A percentile compares a stretch with the other conserved stretches of the same genome.
phyloP scores from a whole-genome alignment of 208 protist genomes.

The Balamuthia mandrillaris region DNA sequence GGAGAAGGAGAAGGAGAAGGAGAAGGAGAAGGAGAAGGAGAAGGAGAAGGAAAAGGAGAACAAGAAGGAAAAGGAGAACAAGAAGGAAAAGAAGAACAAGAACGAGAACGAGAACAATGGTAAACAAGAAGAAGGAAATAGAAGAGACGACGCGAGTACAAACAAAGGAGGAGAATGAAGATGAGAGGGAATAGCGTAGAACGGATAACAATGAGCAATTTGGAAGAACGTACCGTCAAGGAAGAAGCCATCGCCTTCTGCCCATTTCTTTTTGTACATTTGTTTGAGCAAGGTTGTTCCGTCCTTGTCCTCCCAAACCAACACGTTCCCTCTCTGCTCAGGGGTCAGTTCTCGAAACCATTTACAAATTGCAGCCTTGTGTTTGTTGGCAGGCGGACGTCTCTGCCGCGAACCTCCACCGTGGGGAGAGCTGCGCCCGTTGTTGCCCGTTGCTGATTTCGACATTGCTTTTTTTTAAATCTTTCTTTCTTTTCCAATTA shows the following conservation, averaged over 20 bases:
- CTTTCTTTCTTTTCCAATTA: too few relatives aligned
- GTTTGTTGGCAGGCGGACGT: too few relatives aligned
- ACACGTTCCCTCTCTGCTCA: slow-evolving; percentile 22
- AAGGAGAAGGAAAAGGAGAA: too few relatives aligned
- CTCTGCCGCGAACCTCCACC: too few relatives aligned
- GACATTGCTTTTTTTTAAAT: too few relatives aligned
- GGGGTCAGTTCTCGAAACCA: slow-evolving; percentile 33
- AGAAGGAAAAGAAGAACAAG: too few relatives aligned
- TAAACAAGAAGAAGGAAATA: neutral
- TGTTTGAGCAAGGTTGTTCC: slow-evolving; percentile 31
- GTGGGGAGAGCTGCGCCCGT: too few relatives aligned
- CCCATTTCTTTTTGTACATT: slow-evolving; percentile 33
- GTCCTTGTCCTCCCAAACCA: slow-evolving; percentile 28
- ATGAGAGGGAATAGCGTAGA: neutral
- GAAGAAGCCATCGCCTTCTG: slow-evolving; percentile 39
- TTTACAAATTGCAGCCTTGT: slow-evolving; percentile 12
- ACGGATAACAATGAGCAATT: neutral
- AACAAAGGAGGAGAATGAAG: neutral
- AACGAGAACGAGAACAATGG: too few relatives aligned
- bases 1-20: too few relatives aligned
- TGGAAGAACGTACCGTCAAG: neutral
- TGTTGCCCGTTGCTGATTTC: too few relatives aligned
- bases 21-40: too few relatives aligned
- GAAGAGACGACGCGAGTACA: neutral
- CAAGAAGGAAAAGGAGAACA: too few relatives aligned